Evolutionary conservation across 2,329 filamentous ascomycete species (phyloP).

Genomic region (Penicillium paneum): DNA sequence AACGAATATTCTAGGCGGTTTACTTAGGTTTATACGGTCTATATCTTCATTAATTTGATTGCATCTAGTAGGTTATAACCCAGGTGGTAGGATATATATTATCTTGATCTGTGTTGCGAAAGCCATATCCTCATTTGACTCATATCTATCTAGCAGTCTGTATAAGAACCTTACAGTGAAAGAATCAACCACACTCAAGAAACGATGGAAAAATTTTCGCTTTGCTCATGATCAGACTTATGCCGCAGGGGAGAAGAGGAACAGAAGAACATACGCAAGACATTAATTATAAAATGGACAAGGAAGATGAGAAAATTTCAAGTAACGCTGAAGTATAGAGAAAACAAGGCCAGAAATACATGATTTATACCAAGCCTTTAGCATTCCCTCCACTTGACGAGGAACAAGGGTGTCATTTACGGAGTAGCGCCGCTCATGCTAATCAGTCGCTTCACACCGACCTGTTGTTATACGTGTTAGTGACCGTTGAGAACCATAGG

Average conservation of each 20-base stretch:
- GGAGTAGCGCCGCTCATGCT: slow-evolving; percentile 24
- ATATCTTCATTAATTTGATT: background rate
- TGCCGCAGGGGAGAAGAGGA: slow-evolving; percentile 7
- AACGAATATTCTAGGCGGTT: background rate
- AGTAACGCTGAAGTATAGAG: slow-evolving; percentile 8
- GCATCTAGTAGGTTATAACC: background rate
- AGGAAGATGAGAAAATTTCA: slow-evolving; percentile 11
- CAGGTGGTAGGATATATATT: background rate
- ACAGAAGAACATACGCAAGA: slow-evolving; percentile 16
- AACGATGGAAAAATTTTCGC: slow-evolving; percentile 7
- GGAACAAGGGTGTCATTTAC: slow-evolving; percentile 10
- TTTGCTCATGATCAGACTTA: slow-evolving; percentile 20
- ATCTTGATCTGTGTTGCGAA: background rate
- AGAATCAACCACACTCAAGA: background rate
- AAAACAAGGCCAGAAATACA: slow-evolving; percentile 12
- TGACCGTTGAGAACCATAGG: background rate
- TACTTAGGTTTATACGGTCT: background rate
- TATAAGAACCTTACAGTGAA: background rate
- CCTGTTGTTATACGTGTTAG: slow-evolving; percentile 11
- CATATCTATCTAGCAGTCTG: slow-evolving; percentile 14
- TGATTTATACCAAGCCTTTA: slow-evolving; percentile 4
- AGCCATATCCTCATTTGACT: slow-evolving; percentile 2
- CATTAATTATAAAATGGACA: slow-evolving; percentile 25
- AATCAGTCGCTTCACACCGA: slow-evolving; percentile 24
- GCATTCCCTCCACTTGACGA: slow-evolving; percentile 1